These are phyloP conservation scores for Talaromyces stipitatus DNA, from an alignment of 495 filamentous ascomycete species.

Conservation along the genomic window DNA sequence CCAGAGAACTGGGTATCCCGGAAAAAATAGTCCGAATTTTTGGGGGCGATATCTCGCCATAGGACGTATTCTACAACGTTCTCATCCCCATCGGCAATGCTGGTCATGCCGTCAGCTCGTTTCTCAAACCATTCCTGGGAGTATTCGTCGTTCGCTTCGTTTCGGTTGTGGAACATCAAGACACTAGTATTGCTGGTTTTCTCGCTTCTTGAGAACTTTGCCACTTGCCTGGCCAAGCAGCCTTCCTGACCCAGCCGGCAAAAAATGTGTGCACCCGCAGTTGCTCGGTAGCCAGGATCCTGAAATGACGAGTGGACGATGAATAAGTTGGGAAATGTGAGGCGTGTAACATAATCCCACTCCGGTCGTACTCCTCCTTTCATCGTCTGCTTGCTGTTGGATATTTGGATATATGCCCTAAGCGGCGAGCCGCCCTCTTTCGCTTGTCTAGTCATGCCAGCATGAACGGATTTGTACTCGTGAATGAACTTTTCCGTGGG, in stretches of 20 bases:
- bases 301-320: background rate
- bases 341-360: background rate
- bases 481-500: background rate
- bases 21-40: background rate
- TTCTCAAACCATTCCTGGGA: background rate
- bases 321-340: background rate
- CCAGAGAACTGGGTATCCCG: background rate
- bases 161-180: background rate
- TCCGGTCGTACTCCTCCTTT: background rate
- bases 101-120: background rate
- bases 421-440: background rate
- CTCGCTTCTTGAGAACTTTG: background rate
- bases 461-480: background rate
- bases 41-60: background rate
- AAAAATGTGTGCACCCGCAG: background rate
- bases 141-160: background rate
- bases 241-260: background rate
- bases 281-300: background rate
- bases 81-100: background rate
- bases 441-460: background rate
- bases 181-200: background rate
- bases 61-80: background rate
- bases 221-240: background rate
- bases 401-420: background rate
- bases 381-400: background rate